Base-by-base conservation (phyloP, 176 grass and related monocot species). In the Dendrocalamus sinicus region DNA sequence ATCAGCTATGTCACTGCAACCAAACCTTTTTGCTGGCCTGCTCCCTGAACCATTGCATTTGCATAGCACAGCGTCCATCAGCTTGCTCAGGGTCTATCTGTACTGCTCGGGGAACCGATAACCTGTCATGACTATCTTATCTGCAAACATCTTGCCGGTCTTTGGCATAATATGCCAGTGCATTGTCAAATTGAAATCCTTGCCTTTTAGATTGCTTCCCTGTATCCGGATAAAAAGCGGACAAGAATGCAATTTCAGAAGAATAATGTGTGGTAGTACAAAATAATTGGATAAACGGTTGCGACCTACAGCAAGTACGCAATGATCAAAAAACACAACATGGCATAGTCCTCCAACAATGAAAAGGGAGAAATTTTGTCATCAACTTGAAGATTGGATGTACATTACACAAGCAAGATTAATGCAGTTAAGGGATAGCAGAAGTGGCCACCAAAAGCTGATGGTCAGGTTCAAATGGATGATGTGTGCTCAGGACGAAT, bases 101-200 rank as follows among this genome's bases (percentile, higher is more conserved):
- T 96, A 99, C 64, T 94, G 92, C 70, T 99, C 90, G 41, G 96
- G 93, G 23, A 99, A 88, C 44, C 72, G 85, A 89, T 99, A 94
- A 5, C 96, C 94, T 16, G 90, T 88, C 90, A 99, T 89, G 24
- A 99, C 96, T 59, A 99, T 96, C 91, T 99, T 99, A 84, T 99
- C 94, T 64, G 96, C 92, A 75, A 96, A 92, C 96, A 99, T 99
- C 86, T 96, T 99, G 69, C 92, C 96, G 12, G 96, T 94, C 88
- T 99, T 96, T 5, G 96, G 94, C 96, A 99, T 99, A 52, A 99
- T 91, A 53, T 99, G 96, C 96, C 96, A 99, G 79, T 99, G 96
- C 90, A 99, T 90, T 6, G 96, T 99, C 90, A 99, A 78, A 76
- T 99, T 99, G 52, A 92, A 99, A 45, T 96, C 96, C 76, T 92